Conservation (phyloP, 2,329 filamentous ascomycete species). For the Trichoderma sp. region DNA sequence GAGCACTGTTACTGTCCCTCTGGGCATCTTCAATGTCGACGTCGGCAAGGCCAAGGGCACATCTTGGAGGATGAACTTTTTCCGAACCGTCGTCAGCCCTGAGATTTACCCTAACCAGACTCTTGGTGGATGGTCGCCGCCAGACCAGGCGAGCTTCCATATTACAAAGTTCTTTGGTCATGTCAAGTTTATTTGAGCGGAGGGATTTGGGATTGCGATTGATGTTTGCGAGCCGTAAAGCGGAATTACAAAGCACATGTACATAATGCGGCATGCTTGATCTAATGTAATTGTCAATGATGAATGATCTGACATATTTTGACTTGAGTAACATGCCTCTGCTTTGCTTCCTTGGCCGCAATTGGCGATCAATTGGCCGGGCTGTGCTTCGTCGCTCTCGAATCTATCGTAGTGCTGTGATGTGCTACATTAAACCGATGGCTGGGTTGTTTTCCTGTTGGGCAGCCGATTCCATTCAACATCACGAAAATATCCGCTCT, state of each 20-base stretch:
- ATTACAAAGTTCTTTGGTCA: conserved; percentile 49
- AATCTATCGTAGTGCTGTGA: not conserved
- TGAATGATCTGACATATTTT: not conserved
- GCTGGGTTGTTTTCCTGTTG: not conserved
- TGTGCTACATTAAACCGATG: not conserved
- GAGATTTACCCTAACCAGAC: conserved; percentile 46
- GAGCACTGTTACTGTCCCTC: conserved; percentile 44
- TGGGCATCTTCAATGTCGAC: conserved; percentile 53
- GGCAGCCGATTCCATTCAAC: not conserved
- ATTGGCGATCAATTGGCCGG: not conserved
- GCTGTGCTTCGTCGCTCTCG: not conserved
- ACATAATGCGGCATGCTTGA: not conserved
- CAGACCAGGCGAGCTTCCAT: conserved; percentile 50
- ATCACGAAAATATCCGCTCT: too few species aligned
- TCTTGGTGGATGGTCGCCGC: conserved; percentile 49
- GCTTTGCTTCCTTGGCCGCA: not conserved
- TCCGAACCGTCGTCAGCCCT: conserved; percentile 47
- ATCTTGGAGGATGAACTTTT: conserved; percentile 55
- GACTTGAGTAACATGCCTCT: not conserved
- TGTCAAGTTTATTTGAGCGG: conserved; percentile 39
- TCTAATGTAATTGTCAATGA: not conserved
- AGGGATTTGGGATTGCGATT: not conserved
- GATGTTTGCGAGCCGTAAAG: not conserved
- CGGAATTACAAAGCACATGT: not conserved
- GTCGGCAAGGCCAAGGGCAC: conserved; percentile 44